Evolutionary conservation across 2,329 filamentous ascomycete genomes (phyloP).

Genomic region (Phialophora tarda): DNA sequence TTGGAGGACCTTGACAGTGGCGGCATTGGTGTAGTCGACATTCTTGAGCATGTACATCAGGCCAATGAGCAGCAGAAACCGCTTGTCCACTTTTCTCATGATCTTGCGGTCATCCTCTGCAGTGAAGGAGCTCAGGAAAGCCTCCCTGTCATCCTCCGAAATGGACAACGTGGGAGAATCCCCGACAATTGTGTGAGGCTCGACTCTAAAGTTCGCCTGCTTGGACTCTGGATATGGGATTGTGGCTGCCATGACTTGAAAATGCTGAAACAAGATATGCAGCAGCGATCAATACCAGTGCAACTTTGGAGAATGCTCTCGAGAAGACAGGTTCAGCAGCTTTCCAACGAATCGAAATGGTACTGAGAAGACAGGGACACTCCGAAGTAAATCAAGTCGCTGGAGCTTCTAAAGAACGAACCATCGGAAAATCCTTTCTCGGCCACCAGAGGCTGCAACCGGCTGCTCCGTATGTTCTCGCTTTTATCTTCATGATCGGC

Average conservation of each 20-base stretch:
- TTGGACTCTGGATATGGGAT: conserved; percentile 14
- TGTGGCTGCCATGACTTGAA: conserved; percentile 3
- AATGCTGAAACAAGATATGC: background rate
- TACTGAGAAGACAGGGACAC: background rate
- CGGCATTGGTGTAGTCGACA: conserved; percentile 51
- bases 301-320: background rate
- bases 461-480: background rate
- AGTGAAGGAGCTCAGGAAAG: conserved; percentile 49
- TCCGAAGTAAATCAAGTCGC: background rate
- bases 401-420: background rate
- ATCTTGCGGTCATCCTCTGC: conserved; percentile 48
- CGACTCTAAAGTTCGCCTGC: conserved; percentile 11
- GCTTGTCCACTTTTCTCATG: conserved; percentile 65
- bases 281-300: background rate
- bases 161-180: conserved; percentile 17
- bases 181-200: conserved; percentile 6
- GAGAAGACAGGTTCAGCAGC: background rate
- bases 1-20: conserved; percentile 52
- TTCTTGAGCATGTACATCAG: conserved; percentile 66
- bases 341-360: background rate
- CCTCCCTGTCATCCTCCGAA: conserved; percentile 20
- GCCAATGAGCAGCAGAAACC: conserved; percentile 68
- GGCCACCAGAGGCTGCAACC: background rate
- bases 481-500: background rate
- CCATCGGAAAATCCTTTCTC: background rate